Evolutionary conservation across 169 alveolate species (phyloP), one percentile per base, ranked within the genome.

Genomic region (Babesia ovata): DNA sequence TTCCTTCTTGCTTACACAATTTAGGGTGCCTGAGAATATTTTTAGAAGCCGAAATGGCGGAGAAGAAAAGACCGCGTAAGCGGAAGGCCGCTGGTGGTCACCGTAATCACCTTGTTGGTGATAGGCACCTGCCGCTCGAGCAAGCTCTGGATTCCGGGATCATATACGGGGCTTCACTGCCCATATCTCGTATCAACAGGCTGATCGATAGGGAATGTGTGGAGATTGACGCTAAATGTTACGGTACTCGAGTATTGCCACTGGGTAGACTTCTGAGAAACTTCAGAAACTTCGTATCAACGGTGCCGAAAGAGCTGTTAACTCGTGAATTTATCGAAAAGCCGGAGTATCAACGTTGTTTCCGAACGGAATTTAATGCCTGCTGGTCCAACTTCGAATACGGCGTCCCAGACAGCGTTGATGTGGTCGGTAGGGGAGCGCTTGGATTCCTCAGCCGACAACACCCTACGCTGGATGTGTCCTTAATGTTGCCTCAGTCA

Each of bases 141-240:
- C 11, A 19, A 8, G 39, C 53, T 21, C 54, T 67, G 8, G 76
- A 67, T 44, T 49, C 63, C n/a, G 66, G 66, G n/a, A 12, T 67
- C 60, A 29, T 67, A 52, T 67, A 67, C 45, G 76, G 76, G 22
- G 4, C 57, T 1, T 67, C 76, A 22, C 21, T 67, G 52, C 76
- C 76, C 52, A 50, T 67, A 12, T 28, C 36, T n/a, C 76, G 76
- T 17, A 39, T 67, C 22, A 67, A 67, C 12, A 26, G 45, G 57
- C 58, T 67, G 28, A 54, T 67, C 2, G 0, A 39, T 4, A 17
- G 24, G 17, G 71, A 62, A 42, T 42, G 24, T 21, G 36, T 62
- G 33, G 28, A 11, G 4, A 7, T 45, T 13, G 36, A 62, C 24
- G 12, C n/a, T 13, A 44, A 45, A 2, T 8, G 39, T 16, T 1